Percentiles rank a stretch among this genome's conserved stretches.
Evolutionary conservation across 805 yeast genomes (phyloP).

Genomic region (Vanderwaltozyma yarrowii): DNA sequence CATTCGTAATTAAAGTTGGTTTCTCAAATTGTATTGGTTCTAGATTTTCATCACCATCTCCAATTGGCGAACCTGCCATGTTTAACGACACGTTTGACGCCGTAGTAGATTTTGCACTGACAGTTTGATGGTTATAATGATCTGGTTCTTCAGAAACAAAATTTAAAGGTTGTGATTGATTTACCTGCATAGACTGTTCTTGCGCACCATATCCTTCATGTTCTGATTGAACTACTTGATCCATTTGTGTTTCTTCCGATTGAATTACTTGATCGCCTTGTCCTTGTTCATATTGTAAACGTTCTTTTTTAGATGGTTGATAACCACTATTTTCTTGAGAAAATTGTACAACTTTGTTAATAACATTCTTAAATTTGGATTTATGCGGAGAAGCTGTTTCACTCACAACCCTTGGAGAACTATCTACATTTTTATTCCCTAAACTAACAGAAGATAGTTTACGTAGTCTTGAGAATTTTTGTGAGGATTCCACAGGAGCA

Average conservation of each 20-base stretch:
- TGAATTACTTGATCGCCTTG: not conserved
- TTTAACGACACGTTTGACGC: too few relatives aligned
- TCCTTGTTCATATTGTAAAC: constrained; percentile 1
- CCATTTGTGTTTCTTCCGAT: not conserved
- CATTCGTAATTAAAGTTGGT: not conserved
- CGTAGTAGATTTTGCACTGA: too few relatives aligned
- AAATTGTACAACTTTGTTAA: constrained; percentile 25
- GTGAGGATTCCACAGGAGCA: not conserved
- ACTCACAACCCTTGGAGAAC: not conserved
- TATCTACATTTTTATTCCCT: not conserved
- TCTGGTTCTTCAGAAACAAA: too few relatives aligned
- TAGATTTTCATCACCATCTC: not conserved
- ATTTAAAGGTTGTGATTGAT: too few relatives aligned
- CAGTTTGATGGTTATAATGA: too few relatives aligned
- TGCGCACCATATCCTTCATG: too few relatives aligned
- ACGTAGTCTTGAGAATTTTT: not conserved
- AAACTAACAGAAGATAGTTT: constrained; percentile 2
- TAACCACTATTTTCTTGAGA: constrained; percentile 28
- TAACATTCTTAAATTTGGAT: constrained; percentile 18
- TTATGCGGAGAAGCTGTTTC: constrained; percentile 1
- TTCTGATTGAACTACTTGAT: not conserved
- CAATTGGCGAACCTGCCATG: too few relatives aligned
- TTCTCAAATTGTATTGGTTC: not conserved
- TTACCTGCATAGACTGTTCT: too few relatives aligned
- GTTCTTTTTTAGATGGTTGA: constrained; percentile 18